A percentile compares a stretch with the other conserved stretches of the same genome.
These are phyloP conservation scores for Termitomyces sp. DNA, from an alignment of 768 basidiomycete genomes.

Conservation along the genomic window DNA sequence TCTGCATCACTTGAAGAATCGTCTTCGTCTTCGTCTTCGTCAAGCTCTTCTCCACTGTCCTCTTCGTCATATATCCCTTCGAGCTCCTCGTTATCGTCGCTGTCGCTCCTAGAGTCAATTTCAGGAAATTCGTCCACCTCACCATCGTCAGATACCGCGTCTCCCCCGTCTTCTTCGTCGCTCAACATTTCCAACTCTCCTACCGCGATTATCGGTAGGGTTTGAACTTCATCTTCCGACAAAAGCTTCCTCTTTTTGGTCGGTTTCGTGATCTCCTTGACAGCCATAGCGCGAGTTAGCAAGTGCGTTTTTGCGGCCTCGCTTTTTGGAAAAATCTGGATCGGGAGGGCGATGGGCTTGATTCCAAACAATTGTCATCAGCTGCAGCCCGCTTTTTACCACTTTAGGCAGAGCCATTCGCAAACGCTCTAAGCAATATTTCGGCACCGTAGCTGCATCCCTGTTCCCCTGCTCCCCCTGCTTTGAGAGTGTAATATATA, in stretches of 20 bases:
- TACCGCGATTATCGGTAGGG: conserved; percentile 31
- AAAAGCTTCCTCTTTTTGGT: conserved; percentile 60
- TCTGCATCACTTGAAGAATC: conserved; percentile 46
- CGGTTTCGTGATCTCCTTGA: conserved; percentile 29
- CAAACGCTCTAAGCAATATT: not conserved
- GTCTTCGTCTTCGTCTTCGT: conserved; percentile 33
- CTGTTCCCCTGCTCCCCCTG: not conserved
- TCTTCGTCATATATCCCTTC: conserved; percentile 29
- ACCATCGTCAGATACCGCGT: conserved; percentile 50
- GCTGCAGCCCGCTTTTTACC: conserved; percentile 4
- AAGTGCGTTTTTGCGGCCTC: not conserved
- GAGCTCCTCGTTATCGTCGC: conserved; percentile 19
- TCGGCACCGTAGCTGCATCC: not conserved
- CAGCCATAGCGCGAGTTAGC: conserved; percentile 31
- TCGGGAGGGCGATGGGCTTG: conserved; percentile 22
- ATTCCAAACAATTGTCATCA: conserved; percentile 27
- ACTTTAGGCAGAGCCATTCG: conserved; percentile 1
- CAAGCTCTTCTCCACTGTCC: conserved; percentile 24
- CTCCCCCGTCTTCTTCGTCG: conserved; percentile 60
- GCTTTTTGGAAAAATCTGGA: conserved; percentile 22
- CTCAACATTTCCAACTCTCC: conserved; percentile 68
- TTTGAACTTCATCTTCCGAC: conserved; percentile 34
- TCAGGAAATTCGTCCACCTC: conserved; percentile 75
- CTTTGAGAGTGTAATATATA: not conserved
- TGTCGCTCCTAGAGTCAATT: conserved; percentile 55